These are phyloP conservation scores for Coleophoma cylindrospora DNA, from an alignment of 2,329 filamentous ascomycete species.

Conservation along the genomic window DNA sequence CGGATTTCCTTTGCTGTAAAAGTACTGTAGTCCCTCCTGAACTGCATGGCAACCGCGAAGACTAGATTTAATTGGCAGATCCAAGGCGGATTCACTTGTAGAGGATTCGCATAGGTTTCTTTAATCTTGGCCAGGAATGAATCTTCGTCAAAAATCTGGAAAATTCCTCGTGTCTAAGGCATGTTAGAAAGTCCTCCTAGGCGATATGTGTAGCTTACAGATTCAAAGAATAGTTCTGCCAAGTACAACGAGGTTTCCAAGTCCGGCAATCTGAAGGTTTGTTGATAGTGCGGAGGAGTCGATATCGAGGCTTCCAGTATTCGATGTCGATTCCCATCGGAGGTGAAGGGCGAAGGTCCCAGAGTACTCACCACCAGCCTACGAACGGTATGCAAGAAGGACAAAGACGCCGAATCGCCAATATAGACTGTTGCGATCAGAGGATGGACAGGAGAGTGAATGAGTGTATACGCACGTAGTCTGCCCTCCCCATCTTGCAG, in stretches of 20 bases:
- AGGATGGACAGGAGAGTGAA: neutral
- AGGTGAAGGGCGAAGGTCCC: conserved; percentile 18
- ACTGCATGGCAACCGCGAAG: conserved; percentile 9
- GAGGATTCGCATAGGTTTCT: conserved; percentile 6
- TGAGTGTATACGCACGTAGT: neutral
- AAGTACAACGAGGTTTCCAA: conserved; percentile 4
- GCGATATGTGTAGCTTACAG: neutral
- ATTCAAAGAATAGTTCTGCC: conserved; percentile 3
- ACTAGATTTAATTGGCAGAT: conserved; percentile 10
- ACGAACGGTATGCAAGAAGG: conserved; percentile 21
- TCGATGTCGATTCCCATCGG: conserved; percentile 16
- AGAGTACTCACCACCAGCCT: conserved; percentile 18
- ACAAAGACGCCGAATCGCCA: conserved; percentile 21
- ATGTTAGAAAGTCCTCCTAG: neutral
- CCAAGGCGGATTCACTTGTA: conserved; percentile 5
- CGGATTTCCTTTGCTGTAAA: neutral
- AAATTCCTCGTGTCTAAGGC: conserved; percentile 2
- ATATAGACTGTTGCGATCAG: conserved; percentile 14
- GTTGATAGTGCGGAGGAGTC: conserved; percentile 1
- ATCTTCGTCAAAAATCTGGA: conserved; percentile 4
- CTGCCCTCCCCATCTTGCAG: conserved; percentile 6
- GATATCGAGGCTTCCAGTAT: conserved; percentile 18
- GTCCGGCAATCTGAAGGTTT: conserved; percentile 5
- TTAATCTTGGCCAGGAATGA: neutral
- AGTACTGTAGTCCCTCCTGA: conserved; percentile 3